Conservation (phyloP, 2,329 filamentous ascomycete genomes). For the Fusarium sp. region DNA sequence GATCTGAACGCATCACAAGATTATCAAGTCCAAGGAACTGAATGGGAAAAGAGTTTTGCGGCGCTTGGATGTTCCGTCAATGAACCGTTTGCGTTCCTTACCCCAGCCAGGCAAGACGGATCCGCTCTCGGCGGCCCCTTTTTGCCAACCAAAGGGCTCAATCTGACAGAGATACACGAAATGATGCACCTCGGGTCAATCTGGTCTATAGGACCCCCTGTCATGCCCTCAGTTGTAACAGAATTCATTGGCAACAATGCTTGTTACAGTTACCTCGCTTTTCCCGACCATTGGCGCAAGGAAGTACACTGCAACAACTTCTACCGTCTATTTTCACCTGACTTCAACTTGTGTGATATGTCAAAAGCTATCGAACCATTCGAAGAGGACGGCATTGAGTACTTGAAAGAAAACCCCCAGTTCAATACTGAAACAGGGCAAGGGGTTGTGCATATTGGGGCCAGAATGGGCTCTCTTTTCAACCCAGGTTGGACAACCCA, state of each 20-base stretch:
- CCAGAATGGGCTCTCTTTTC: neutral
- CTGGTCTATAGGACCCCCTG: neutral
- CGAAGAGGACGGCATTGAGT: fast-evolving
- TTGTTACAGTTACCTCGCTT: neutral
- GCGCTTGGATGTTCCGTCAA: neutral
- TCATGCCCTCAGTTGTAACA: fast-evolving
- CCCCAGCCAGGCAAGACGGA: slow-evolving; percentile 7
- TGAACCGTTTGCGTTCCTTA: neutral
- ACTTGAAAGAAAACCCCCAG: fast-evolving
- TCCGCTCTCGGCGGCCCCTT: neutral
- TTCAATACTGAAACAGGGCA: neutral
- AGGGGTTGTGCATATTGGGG: neutral
- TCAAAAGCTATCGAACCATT: neutral
- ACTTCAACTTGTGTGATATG: neutral
- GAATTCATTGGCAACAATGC: neutral
- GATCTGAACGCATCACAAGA: neutral
- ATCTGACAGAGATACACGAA: neutral
- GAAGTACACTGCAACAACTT: neutral
- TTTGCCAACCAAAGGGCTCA: neutral
- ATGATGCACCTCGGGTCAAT: neutral
- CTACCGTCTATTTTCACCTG: neutral
- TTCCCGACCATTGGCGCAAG: neutral
- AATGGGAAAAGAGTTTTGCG: neutral
- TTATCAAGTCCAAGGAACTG: neutral
- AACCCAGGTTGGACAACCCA: neutral